Percentiles rank a stretch among this genome's conserved stretches.
Conservation (phyloP, 2,329 filamentous ascomycete genomes). For the Monosporascus ibericus region DNA sequence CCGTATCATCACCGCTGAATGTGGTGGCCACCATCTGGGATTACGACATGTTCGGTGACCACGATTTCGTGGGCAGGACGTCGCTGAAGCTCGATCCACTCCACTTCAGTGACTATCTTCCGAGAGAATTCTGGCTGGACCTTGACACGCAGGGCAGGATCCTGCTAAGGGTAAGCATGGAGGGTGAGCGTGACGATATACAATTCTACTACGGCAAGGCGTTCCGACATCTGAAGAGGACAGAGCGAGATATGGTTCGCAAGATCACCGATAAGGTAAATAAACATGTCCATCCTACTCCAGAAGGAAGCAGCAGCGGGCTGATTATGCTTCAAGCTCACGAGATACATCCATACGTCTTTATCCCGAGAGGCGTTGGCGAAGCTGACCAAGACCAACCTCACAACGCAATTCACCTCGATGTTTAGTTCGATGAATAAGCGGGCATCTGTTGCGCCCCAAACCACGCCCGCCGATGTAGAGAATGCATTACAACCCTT, state of each 20-base stretch:
- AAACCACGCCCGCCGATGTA: conserved; percentile 65
- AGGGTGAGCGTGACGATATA: conserved; percentile 96
- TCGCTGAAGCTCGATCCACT: conserved; percentile 96
- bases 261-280: conserved; percentile 94
- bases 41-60: conserved; percentile 93
- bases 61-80: conserved; percentile 95
- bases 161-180: conserved; percentile 91
- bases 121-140: conserved; percentile 95
- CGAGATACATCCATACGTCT: conserved; percentile 84
- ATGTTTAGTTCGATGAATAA: conserved; percentile 29
- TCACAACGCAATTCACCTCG: conserved; percentile 45
- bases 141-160: conserved; percentile 91
- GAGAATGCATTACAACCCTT: conserved; percentile 77
- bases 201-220: conserved; percentile 98
- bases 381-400: conserved; percentile 63
- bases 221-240: conserved; percentile 89
- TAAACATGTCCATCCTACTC: background rate
- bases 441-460: conserved; percentile 47
- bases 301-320: background rate
- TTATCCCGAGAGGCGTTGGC: conserved; percentile 78
- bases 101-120: conserved; percentile 93
- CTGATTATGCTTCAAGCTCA: conserved; percentile 52
- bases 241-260: conserved; percentile 95
- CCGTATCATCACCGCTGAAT: conserved; percentile 83
- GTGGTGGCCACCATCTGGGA: conserved; percentile 98